These are phyloP conservation scores for Sequoia sempervirens DNA, from an alignment of 75 land plant genomes.

Conservation along the genomic window DNA sequence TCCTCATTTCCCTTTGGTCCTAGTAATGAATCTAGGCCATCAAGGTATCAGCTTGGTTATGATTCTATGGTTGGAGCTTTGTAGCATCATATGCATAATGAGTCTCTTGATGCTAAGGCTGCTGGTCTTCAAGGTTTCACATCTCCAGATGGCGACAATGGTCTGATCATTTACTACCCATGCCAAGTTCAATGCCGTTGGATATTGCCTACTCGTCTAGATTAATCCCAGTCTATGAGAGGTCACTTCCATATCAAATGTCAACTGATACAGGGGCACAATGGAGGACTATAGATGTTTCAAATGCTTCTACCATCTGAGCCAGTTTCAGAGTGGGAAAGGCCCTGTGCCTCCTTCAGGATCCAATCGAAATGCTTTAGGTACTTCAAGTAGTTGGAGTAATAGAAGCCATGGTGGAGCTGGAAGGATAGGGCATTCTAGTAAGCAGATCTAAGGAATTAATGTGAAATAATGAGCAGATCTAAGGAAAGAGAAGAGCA, in stretches of 20 bases:
- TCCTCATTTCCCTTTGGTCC: not conserved
- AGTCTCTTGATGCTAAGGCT: not conserved
- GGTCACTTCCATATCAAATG: not conserved
- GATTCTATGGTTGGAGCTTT: not conserved
- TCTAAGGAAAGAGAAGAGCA: too few species aligned
- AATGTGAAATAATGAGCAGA: too few species aligned
- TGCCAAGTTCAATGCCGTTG: not conserved
- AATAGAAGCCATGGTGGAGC: not conserved
- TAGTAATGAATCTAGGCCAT: not conserved
- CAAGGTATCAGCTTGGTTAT: not conserved
- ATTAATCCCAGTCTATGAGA: not conserved
- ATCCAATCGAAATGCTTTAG: not conserved
- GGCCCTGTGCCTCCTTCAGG: not conserved
- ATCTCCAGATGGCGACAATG: not conserved
- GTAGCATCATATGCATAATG: not conserved
- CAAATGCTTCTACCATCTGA: not conserved
- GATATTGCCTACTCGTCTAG: not conserved
- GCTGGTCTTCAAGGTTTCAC: not conserved
- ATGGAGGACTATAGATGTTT: not conserved
- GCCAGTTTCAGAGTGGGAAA: not conserved
- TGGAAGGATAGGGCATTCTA: not conserved
- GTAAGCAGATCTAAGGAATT: too few species aligned
- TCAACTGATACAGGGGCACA: not conserved
- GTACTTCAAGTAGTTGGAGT: not conserved
- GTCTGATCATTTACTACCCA: not conserved